These are phyloP conservation scores for Paxillus involutus DNA, from an alignment of 768 basidiomycete genomes.

Conservation along the genomic window DNA sequence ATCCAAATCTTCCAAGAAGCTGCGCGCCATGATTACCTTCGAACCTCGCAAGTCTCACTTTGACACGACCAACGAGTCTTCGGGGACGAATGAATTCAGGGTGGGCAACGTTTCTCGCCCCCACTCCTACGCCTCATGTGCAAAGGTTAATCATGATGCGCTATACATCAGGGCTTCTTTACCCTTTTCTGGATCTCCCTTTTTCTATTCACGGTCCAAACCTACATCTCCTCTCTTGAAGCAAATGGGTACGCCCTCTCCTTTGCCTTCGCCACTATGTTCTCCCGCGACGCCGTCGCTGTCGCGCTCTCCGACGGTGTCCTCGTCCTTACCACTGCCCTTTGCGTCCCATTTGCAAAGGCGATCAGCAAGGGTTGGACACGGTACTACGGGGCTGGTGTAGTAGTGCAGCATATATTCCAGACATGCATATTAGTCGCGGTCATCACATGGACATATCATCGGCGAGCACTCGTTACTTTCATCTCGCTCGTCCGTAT, in stretches of 20 bases:
- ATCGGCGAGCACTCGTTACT: slow-evolving; percentile 47
- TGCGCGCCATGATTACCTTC: slow-evolving; percentile 84
- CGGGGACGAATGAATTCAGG: slow-evolving; percentile 83
- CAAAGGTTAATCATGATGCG: background rate
- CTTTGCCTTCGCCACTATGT: slow-evolving; percentile 79
- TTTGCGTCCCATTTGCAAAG: slow-evolving; percentile 84
- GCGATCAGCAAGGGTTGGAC: slow-evolving; percentile 79
- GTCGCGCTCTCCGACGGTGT: slow-evolving; percentile 84
- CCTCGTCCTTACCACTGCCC: slow-evolving; percentile 70
- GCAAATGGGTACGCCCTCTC: slow-evolving; percentile 76
- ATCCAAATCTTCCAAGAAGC: slow-evolving; percentile 69
- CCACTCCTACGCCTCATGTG: background rate
- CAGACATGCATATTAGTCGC: slow-evolving; percentile 73
- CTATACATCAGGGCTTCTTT: slow-evolving; percentile 77
- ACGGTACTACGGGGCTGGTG: slow-evolving; percentile 73
- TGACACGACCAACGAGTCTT: slow-evolving; percentile 74
- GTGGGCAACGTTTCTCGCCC: slow-evolving; percentile 33
- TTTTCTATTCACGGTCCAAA: slow-evolving; percentile 77
- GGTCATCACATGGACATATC: slow-evolving; percentile 88
- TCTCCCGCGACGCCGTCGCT: slow-evolving; percentile 80
- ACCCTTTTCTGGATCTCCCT: slow-evolving; percentile 92
- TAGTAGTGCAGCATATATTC: slow-evolving; percentile 75
- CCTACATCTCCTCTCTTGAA: slow-evolving; percentile 76
- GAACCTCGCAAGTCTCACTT: slow-evolving; percentile 83
- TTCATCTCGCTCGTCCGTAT: background rate